These are phyloP conservation scores for Kwoniella shandongensis DNA, from an alignment of 768 basidiomycete genomes.

Conservation along the genomic window DNA sequence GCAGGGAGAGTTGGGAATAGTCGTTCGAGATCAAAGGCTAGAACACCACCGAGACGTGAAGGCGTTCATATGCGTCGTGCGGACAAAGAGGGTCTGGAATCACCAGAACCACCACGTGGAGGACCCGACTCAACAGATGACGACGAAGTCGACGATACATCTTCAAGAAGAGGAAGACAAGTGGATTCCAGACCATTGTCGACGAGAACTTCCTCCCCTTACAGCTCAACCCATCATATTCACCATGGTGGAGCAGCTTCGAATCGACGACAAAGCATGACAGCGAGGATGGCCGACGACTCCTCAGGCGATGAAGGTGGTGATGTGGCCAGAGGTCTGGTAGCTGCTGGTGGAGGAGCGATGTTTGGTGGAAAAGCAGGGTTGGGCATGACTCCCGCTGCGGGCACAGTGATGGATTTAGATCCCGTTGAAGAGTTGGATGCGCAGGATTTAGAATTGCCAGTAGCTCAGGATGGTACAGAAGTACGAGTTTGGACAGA, in stretches of 20 bases:
- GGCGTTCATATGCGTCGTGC: background rate
- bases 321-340: constrained; percentile 33
- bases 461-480: constrained; percentile 34
- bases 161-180: constrained; percentile 21
- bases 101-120: background rate
- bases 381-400: constrained; percentile 27
- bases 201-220: constrained; percentile 22
- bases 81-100: constrained; percentile 1
- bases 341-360: constrained; percentile 30
- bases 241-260: background rate
- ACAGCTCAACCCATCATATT: constrained; percentile 5
- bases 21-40: constrained; percentile 38
- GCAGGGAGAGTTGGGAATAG: constrained; percentile 27
- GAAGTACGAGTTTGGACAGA: constrained; percentile 40
- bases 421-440: constrained; percentile 52
- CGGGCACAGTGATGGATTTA: constrained; percentile 32
- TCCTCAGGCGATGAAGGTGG: constrained; percentile 44
- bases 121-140: background rate
- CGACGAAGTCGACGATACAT: background rate
- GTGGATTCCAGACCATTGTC: constrained; percentile 23
- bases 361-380: constrained; percentile 34
- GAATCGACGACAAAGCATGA: constrained; percentile 15
- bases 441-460: constrained; percentile 48
- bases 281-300: constrained; percentile 32
- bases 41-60: constrained; percentile 37